Conservation (phyloP, 345 rosid genomes). For the Corymbia maculata region DNA sequence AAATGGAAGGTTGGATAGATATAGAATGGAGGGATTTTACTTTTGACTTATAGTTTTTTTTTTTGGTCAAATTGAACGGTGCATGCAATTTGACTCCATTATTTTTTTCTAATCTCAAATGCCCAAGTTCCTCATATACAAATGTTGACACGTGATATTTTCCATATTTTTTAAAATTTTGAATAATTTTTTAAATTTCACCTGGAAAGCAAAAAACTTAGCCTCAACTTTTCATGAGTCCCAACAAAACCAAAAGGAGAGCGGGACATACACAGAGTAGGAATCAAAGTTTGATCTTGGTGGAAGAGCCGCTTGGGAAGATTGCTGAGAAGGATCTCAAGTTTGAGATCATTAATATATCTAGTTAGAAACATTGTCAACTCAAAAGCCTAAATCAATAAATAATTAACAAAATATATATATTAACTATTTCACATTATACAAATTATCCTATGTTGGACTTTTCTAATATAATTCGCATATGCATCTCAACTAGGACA, state of each 20-base stretch:
- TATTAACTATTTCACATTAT: neutral
- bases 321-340: neutral
- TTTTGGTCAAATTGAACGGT: neutral
- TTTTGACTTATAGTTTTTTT: neutral
- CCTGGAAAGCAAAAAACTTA: neutral
- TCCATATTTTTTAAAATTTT: neutral
- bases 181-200: neutral
- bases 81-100: neutral
- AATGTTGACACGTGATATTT: neutral
- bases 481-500: neutral
- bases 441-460: neutral
- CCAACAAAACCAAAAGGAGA: neutral
- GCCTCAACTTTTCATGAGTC: neutral
- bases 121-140: neutral
- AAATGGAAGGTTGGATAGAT: neutral
- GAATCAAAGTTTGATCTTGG: neutral
- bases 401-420: neutral
- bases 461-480: neutral
- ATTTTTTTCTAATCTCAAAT: neutral
- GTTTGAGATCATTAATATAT: neutral
- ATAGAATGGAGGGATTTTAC: neutral
- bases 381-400: neutral
- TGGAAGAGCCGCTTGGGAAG: neutral
- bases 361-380: accelerated
- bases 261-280: neutral